phyloP scores from a whole-genome alignment of 805 yeast genomes.

The Geotrichum ghanense region DNA sequence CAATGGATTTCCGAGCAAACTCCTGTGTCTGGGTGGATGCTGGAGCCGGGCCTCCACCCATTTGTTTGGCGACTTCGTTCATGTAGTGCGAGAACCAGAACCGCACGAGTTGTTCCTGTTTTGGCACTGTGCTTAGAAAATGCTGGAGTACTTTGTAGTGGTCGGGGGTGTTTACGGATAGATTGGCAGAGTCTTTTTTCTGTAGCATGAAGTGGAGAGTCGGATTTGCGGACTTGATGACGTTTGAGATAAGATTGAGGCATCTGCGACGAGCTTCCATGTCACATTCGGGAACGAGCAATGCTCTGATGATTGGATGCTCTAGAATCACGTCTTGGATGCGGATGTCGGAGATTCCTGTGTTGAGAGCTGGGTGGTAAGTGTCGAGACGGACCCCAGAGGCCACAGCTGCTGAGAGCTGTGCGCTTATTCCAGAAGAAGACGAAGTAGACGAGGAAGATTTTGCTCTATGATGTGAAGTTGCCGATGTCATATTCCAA shows the following conservation, averaged over 20 bases:
- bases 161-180: too few species aligned
- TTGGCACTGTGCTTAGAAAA: slow-evolving; percentile 3
- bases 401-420: slow-evolving; percentile 3
- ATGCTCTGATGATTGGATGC: slow-evolving; percentile 19
- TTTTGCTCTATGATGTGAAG: neutral
- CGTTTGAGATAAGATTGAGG: slow-evolving; percentile 12
- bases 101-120: slow-evolving; percentile 12
- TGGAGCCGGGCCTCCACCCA: neutral
- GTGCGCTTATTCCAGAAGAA: neutral
- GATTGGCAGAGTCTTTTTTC: slow-evolving; percentile 8
- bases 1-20: neutral
- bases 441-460: neutral
- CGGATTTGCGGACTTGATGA: slow-evolving; percentile 18
- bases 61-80: neutral
- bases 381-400: slow-evolving; percentile 15
- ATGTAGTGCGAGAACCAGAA: slow-evolving; percentile 19
- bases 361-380: slow-evolving; percentile 18
- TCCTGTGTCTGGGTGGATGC: neutral
- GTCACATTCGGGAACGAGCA: slow-evolving; percentile 20
- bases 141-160: neutral
- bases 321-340: slow-evolving; percentile 21
- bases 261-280: slow-evolving; percentile 19
- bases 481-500: neutral
- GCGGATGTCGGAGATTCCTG: slow-evolving; percentile 19
- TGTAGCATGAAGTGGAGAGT: slow-evolving; percentile 17